A percentile compares a stretch with the other conserved stretches of the same genome.
Conservation (phyloP, 2,329 filamentous ascomycete genomes). For the Pyrenophora tritici-repentis region DNA sequence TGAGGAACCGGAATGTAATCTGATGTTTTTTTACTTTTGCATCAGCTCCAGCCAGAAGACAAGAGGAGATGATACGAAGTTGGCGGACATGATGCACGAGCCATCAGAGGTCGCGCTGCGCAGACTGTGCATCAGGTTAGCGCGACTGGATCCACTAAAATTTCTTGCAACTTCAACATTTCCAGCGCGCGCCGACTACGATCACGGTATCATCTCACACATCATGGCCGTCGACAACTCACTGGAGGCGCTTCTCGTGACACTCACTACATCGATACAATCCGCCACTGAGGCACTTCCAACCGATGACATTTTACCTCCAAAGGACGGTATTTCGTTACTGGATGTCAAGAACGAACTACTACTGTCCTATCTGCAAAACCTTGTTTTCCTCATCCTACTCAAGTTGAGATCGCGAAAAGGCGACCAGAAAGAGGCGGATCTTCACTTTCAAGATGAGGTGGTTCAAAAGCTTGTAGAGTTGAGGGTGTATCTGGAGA, state of each 20-base stretch:
- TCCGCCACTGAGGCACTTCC: conserved; percentile 60
- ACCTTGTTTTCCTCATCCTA: conserved; percentile 85
- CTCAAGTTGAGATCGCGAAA: conserved; percentile 66
- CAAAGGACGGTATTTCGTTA: conserved; percentile 86
- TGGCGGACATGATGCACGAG: neutral
- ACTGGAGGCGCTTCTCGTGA: conserved; percentile 48
- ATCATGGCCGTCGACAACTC: conserved; percentile 49
- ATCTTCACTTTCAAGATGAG: conserved; percentile 61
- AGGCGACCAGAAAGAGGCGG: conserved; percentile 41
- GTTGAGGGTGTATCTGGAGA: conserved; percentile 88
- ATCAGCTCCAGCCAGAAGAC: no score
- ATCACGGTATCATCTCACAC: conserved; percentile 5
- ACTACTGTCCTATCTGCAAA: conserved; percentile 94
- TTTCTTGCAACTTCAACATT: conserved; percentile 17
- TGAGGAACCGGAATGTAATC: no score
- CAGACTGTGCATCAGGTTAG: conserved; percentile 1
- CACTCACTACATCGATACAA: conserved; percentile 65
- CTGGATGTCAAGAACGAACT: conserved; percentile 96
- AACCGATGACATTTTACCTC: conserved; percentile 68
- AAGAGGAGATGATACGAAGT: no score
- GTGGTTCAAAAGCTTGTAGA: conserved; percentile 88
- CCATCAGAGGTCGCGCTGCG: neutral
- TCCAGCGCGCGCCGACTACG: conserved; percentile 4
- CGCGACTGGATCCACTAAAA: conserved; percentile 15
- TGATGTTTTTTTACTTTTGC: no score